Base-by-base conservation (phyloP, 805 yeast genomes). In the Kuraishia cidri region DNA sequence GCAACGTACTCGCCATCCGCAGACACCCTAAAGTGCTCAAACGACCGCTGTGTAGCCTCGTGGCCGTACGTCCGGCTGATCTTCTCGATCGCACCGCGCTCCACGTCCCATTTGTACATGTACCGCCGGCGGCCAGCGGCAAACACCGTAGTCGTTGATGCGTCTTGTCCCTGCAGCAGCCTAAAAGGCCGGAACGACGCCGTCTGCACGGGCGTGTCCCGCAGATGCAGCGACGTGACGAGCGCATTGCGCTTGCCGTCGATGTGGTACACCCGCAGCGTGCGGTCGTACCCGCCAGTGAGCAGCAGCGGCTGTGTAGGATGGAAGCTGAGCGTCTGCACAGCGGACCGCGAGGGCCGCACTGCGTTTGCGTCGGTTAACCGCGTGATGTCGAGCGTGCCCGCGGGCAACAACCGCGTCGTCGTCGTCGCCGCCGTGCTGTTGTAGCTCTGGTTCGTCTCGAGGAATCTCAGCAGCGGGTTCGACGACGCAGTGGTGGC, bases 51-150 rank as follows among this genome's bases (percentile, higher is more conserved):
- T 23, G 79, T 74, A 23, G 69, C 62, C 49, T 85, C 95, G 48
- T 88, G 95, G 4, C 98, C 98, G 52, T 88, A 90, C 67, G 90
- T 59, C 56, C 96, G 74, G 34, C 83, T 74, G 26, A 92, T 75
- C 58, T 88, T 92, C 43, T 87, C 95, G 28, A 87, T 75, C 2
- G 70, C 60, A 11, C 75, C 73, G 33, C 38, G 41, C 33, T 54
- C 52, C 32, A 92, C 64, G 54, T 87, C 88, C 95, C 97, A 88
- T 31, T 86, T 78, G 58, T 82, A 85, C 85, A 92, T 79, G 52
- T 79, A 88, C 37, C 84, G 70, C 62, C 98, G 75, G 60, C 97
- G 75, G 38, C 97, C 98, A 39, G 82, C 95, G 2, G 94, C 83
- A 50, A 74, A 79, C 7, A 90, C 75, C 44, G 48, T 63, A 68